phyloP scores from a whole-genome alignment of 2,329 filamentous ascomycete genomes.

The Neonectria ditissima region DNA sequence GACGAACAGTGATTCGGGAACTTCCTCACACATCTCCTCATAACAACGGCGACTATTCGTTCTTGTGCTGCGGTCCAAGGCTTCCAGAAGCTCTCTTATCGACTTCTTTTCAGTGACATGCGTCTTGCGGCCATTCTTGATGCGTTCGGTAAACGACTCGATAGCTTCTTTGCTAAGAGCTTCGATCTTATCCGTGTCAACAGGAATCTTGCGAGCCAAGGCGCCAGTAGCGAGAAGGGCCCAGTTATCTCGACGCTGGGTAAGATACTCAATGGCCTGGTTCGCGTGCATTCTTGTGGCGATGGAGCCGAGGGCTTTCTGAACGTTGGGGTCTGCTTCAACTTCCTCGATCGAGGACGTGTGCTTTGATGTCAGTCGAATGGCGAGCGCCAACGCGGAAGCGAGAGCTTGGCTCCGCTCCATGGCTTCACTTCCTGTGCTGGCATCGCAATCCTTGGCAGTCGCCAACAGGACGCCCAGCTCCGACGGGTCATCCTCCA shows the following conservation, averaged over 20 bases:
- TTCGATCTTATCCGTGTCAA: slow-evolving; percentile 27
- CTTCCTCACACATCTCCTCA: slow-evolving; percentile 7
- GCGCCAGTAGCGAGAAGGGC: slow-evolving; percentile 26
- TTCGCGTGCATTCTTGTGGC: slow-evolving; percentile 15
- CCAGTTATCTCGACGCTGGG: slow-evolving; percentile 21
- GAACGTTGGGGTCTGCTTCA: slow-evolving; percentile 20
- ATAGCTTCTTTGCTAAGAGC: slow-evolving; percentile 16
- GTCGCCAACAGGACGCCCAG: slow-evolving; percentile 10
- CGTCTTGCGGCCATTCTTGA: slow-evolving; percentile 24
- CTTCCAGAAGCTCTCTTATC: slow-evolving; percentile 21
- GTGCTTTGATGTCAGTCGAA: slow-evolving; percentile 22
- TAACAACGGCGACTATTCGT: slow-evolving; percentile 7
- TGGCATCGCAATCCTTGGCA: background rate
- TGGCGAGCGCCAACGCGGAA: slow-evolving; percentile 21
- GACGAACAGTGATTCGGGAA: slow-evolving; percentile 31
- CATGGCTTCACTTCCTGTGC: background rate
- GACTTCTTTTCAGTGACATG: slow-evolving; percentile 20
- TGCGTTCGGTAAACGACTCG: slow-evolving; percentile 23
- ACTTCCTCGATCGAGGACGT: slow-evolving; percentile 21
- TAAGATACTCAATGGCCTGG: slow-evolving; percentile 10
- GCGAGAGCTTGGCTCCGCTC: slow-evolving; percentile 8
- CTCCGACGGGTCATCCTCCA: background rate
- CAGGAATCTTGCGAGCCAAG: slow-evolving; percentile 28
- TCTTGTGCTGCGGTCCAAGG: slow-evolving; percentile 31
- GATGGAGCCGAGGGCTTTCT: slow-evolving; percentile 22